phyloP scores from a whole-genome alignment of 371 early-diverging fungal genomes.

The Syncephalis plumigaleata region DNA sequence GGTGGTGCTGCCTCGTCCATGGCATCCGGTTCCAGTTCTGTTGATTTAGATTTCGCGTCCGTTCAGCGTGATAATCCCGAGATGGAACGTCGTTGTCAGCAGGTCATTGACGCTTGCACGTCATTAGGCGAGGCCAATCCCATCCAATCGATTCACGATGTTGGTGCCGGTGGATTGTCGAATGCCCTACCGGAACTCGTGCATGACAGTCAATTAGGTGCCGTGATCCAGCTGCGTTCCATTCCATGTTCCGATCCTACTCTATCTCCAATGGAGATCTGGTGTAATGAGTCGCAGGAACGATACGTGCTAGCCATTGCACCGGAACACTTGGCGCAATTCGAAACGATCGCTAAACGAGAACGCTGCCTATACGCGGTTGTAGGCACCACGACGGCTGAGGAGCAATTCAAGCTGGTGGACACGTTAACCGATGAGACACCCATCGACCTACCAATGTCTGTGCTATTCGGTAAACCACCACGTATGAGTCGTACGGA shows the following conservation, averaged over 20 bases:
- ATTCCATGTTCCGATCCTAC: conserved; percentile 76
- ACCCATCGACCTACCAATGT: conserved; percentile 90
- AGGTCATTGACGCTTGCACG: conserved; percentile 89
- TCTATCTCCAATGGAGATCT: conserved; percentile 96
- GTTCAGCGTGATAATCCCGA: conserved; percentile 97
- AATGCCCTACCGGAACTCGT: conserved; percentile 96
- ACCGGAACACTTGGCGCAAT: conserved; percentile 39
- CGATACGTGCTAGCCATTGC: conserved; percentile 84
- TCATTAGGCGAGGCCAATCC: conserved; percentile 62
- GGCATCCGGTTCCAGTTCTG: conserved; percentile 72
- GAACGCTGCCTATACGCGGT: conserved; percentile 88
- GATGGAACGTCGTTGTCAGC: conserved; percentile 92
- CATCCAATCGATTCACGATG: conserved; percentile 88
- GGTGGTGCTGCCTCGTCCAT: conserved; percentile 96
- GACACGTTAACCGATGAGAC: conserved; percentile 44
- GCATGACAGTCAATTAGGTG: conserved; percentile 84
- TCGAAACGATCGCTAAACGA: conserved; percentile 62
- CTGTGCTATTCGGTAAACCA: conserved; percentile 85
- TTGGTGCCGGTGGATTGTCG: conserved; percentile 94
- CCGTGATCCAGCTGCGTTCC: conserved; percentile 70
- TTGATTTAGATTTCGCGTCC: conserved; percentile 87
- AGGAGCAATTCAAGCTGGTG: conserved; percentile 59
- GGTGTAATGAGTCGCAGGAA: conserved; percentile 98
- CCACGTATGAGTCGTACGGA: conserved; percentile 80
- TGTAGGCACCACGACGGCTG: conserved; percentile 78